Evolutionary conservation across 2,329 filamentous ascomycete genomes (phyloP).

Genomic region (Pseudogymnoascus sp.): DNA sequence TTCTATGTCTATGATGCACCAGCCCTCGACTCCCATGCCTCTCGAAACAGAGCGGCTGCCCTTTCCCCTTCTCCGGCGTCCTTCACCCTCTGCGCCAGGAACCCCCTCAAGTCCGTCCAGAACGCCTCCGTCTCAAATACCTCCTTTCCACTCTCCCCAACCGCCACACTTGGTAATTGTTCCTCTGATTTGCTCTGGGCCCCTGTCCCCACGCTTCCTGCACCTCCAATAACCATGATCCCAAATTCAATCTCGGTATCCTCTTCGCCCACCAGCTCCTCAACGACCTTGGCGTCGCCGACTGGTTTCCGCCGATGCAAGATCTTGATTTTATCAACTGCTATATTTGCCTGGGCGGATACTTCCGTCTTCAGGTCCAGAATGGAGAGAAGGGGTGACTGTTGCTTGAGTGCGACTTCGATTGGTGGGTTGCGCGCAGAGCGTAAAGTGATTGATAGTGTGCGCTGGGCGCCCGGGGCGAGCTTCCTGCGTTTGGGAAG

Average conservation of each 20-base stretch:
- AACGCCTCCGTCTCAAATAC: slow-evolving; percentile 66
- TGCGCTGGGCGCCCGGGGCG: slow-evolving; percentile 46
- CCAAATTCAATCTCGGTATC: slow-evolving; percentile 61
- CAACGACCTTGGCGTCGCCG: slow-evolving; percentile 66
- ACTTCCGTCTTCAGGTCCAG: slow-evolving; percentile 71
- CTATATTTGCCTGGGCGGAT: slow-evolving; percentile 52
- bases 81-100: slow-evolving; percentile 69
- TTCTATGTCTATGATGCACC: neutral
- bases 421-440: slow-evolving; percentile 69
- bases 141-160: slow-evolving; percentile 46
- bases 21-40: slow-evolving; percentile 52
- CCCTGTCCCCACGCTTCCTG: slow-evolving; percentile 30
- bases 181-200: slow-evolving; percentile 29
- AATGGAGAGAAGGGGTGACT: slow-evolving; percentile 62
- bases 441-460: slow-evolving; percentile 56
- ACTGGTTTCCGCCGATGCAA: slow-evolving; percentile 83
- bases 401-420: slow-evolving; percentile 56
- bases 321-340: slow-evolving; percentile 75
- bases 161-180: slow-evolving; percentile 31
- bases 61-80: slow-evolving; percentile 59
- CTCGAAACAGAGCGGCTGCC: slow-evolving; percentile 59
- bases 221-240: slow-evolving; percentile 81
- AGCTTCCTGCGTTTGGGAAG: slow-evolving; percentile 40
- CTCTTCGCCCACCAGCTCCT: slow-evolving; percentile 58
- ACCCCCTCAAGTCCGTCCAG: slow-evolving; percentile 78